These are phyloP conservation scores for Termitomyces sp. DNA, from an alignment of 768 basidiomycete species.

Conservation along the genomic window DNA sequence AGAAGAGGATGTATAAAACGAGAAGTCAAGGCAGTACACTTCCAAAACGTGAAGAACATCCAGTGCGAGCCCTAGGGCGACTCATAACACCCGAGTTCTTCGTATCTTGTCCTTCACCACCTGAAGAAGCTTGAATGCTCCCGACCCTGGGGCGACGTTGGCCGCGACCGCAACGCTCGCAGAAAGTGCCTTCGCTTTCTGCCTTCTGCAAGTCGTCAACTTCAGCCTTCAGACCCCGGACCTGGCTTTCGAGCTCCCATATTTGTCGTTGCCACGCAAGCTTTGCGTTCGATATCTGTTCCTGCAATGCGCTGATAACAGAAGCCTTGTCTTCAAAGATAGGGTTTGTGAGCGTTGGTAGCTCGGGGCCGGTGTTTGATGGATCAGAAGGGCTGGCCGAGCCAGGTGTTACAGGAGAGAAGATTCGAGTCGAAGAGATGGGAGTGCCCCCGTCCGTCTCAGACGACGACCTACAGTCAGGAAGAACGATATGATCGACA, in stretches of 20 bases:
- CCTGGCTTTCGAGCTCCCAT: conserved; percentile 70
- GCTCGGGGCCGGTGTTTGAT: conserved; percentile 24
- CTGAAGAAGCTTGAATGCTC: not conserved
- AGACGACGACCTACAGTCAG: conserved; percentile 27
- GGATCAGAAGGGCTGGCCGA: conserved; percentile 12
- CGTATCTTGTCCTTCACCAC: conserved; percentile 11
- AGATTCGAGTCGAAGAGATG: conserved; percentile 38
- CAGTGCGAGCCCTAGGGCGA: conserved; percentile 64
- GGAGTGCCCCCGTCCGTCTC: conserved; percentile 44
- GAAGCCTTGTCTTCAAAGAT: conserved; percentile 35
- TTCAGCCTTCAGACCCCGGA: conserved; percentile 66
- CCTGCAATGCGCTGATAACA: conserved; percentile 49
- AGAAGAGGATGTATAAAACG: not conserved
- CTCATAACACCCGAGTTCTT: conserved; percentile 42
- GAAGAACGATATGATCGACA: conserved; percentile 36
- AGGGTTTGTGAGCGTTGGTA: conserved; percentile 12
- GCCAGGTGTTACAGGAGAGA: conserved; percentile 33
- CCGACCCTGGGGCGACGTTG: conserved; percentile 8
- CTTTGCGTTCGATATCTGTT: conserved; percentile 52
- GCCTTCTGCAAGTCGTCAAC: conserved; percentile 47
- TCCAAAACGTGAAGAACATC: conserved; percentile 56
- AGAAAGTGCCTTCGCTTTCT: conserved; percentile 34
- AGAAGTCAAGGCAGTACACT: conserved; percentile 33
- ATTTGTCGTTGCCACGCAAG: conserved; percentile 68
- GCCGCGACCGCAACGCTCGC: conserved; percentile 59